Evolutionary conservation across 257 asterid genomes (phyloP), one percentile per base, ranked within the genome.

Genomic region (Fraxinus quadrangulata): DNA sequence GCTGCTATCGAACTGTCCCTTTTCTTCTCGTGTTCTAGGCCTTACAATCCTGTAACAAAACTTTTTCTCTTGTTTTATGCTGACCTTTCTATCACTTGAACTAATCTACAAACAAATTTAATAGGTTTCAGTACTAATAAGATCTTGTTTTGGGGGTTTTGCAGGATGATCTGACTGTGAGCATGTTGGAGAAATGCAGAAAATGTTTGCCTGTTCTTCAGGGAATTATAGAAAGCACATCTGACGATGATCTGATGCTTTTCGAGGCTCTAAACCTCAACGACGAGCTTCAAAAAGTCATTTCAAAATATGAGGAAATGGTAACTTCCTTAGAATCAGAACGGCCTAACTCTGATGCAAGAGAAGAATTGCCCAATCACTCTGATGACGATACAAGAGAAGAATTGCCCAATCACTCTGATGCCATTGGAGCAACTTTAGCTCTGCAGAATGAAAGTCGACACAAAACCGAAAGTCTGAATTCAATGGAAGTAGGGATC

Each of bases 181-280:
- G 93, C 86, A 85, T 94, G 93, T 51, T 89, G 76, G 93, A 83
- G 71, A 94, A 89, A 76, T 94, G 98, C 92, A 88, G 90, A 86
- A 88, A 84, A 68, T 94, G 91, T 17, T 87, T 89, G 71, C 87
- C 94, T 26, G 84, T 80, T 77, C 85, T 92, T 51, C 93, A 88
- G 84, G 82, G 94, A 82, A 87, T 94, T 40, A 86, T 91, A n/a
- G 96, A 92, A 76, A 91, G 75, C 85, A 94, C 97, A 1, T 81
- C 92, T 2, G 97, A 89, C 14, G 92, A 94, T 49, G 97, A 94
- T 80, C 94, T 86, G 67, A 85, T 94, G 88, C 91, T 94, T 75
- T 90, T 94, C 39, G 98, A 94, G 81, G 94, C 97, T 77, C 87
- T 94, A 67, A 89, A 90, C 82, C 94, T 94, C 77, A 96, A 90